Evolutionary conservation across 345 rosid genomes (phyloP).

Genomic region (Arabidopsis thaliana): TAIR10.1 NC_003075.7:7876501-7877000

Average conservation of each 20-base stretch:
- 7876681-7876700: slow-evolving; percentile 43
- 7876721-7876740: slow-evolving; percentile 47
- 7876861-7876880: slow-evolving; percentile 45
- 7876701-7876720: slow-evolving; percentile 46
- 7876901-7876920: slow-evolving; percentile 16
- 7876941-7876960: background rate
- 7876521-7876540: slow-evolving; percentile 58
- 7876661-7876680: slow-evolving; percentile 85
- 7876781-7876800: slow-evolving; percentile 42
- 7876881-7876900: background rate
- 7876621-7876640: slow-evolving; percentile 93
- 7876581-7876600: slow-evolving; percentile 6
- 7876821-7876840: slow-evolving; percentile 35
- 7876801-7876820: slow-evolving; percentile 33
- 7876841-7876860: slow-evolving; percentile 32
- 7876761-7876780: slow-evolving; percentile 30
- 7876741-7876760: slow-evolving; percentile 36
- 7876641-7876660: slow-evolving; percentile 93
- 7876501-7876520: slow-evolving; percentile 79
- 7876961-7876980: background rate
- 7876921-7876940: background rate
- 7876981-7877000: slow-evolving; percentile 14
- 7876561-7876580: background rate
- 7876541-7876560: background rate
- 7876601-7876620: slow-evolving; percentile 61